Conservation (phyloP, 2,329 filamentous ascomycete genomes). For the Pseudohalonectria lignicola region DNA sequence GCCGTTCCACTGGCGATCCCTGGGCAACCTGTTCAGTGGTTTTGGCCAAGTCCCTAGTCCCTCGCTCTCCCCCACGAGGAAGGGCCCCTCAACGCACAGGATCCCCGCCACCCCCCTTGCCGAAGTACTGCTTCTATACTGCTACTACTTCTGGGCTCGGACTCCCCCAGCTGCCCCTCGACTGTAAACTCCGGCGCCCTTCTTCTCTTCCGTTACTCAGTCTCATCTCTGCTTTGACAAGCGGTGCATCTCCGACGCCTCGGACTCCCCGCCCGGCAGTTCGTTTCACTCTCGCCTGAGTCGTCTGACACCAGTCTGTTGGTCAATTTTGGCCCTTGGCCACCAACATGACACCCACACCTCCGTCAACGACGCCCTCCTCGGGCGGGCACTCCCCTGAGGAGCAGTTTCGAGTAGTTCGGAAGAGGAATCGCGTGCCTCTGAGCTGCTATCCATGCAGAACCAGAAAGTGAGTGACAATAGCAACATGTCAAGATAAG, state of each 20-base stretch:
- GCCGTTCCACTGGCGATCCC: no score
- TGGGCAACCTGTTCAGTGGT: no score
- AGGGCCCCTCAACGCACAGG: no score
- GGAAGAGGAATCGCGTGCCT: slow-evolving; percentile 85
- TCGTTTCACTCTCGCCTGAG: neutral
- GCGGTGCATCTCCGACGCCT: neutral
- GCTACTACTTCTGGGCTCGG: no score
- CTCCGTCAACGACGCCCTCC: slow-evolving; percentile 68
- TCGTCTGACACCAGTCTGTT: neutral
- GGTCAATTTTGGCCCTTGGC: neutral
- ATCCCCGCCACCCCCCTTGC: no score
- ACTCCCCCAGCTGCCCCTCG: neutral
- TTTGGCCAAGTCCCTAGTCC: no score
- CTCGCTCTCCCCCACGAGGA: no score
- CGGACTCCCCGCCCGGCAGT: neutral
- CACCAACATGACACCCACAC: slow-evolving; percentile 58
- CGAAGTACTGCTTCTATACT: no score
- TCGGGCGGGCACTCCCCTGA: slow-evolving; percentile 71
- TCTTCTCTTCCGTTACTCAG: neutral
- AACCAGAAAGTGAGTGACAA: slow-evolving; percentile 72
- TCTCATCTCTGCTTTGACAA: neutral
- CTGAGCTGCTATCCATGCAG: slow-evolving; percentile 86
- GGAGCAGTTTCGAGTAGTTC: slow-evolving; percentile 75
- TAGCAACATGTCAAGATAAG: slow-evolving; percentile 5
- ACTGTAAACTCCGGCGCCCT: slow-evolving; percentile 4